These are phyloP conservation scores for Naumovozyma baii DNA, from an alignment of 805 yeast species.

Conservation along the genomic window DNA sequence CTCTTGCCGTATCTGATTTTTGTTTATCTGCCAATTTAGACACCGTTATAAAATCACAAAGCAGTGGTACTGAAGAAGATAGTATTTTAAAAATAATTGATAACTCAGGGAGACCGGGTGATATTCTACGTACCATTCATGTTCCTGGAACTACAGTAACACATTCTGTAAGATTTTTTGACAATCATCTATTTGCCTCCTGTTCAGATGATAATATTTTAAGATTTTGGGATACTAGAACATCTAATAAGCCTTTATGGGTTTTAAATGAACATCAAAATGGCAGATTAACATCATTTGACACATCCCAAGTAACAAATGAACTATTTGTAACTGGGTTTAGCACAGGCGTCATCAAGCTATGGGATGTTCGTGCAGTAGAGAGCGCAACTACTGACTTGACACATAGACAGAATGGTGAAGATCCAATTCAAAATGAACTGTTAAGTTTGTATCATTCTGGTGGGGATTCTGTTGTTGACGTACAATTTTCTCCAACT, in stretches of 20 bases:
- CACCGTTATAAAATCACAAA: slow-evolving; percentile 26
- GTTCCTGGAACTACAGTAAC: slow-evolving; percentile 27
- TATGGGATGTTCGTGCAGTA: slow-evolving; percentile 29
- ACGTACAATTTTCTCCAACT: slow-evolving; percentile 24
- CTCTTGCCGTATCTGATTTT: slow-evolving; percentile 23
- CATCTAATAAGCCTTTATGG: slow-evolving; percentile 21
- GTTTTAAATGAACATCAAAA: slow-evolving; percentile 19
- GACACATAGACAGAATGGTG: slow-evolving; percentile 21
- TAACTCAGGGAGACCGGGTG: slow-evolving; percentile 27
- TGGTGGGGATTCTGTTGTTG: slow-evolving; percentile 27
- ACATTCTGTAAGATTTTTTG: slow-evolving; percentile 25
- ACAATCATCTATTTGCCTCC: slow-evolving; percentile 24
- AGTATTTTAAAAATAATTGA: slow-evolving; percentile 26
- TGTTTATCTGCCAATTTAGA: slow-evolving; percentile 21
- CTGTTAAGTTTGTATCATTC: slow-evolving; percentile 22
- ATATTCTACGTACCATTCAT: slow-evolving; percentile 18
- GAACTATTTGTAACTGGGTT: slow-evolving; percentile 27
- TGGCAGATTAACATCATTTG: slow-evolving; percentile 24
- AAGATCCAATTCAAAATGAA: slow-evolving; percentile 23
- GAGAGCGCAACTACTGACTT: slow-evolving; percentile 19
- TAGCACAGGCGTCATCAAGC: slow-evolving; percentile 25
- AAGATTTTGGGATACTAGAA: slow-evolving; percentile 28
- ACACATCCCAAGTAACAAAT: slow-evolving; percentile 21
- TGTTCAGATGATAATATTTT: slow-evolving; percentile 27
- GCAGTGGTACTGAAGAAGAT: slow-evolving; percentile 21